Evolutionary conservation across 1,139 yeast genomes (phyloP).

Genomic region (Suhomyces kunorum): DNA sequence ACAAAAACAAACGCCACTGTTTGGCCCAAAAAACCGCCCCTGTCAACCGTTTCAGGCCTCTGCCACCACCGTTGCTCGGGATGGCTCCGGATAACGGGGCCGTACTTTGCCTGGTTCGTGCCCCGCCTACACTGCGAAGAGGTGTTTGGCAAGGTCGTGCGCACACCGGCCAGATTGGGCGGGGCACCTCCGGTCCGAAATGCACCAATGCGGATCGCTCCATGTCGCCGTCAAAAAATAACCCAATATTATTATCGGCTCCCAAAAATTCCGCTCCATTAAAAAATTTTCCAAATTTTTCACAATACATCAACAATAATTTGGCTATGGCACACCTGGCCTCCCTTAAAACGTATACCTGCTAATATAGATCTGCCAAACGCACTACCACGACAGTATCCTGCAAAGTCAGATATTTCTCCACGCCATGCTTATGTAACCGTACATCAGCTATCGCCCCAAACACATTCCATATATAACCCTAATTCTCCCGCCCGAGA

Average conservation of each 20-base stretch:
- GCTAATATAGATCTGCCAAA: conserved; percentile 6
- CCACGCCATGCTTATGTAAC: conserved; percentile 7
- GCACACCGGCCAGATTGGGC: neutral
- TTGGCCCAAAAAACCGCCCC: no score
- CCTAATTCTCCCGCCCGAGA: conserved; percentile 2
- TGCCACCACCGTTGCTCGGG: no score
- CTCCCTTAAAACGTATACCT: conserved; percentile 6
- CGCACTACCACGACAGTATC: conserved; percentile 5
- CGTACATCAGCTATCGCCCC: neutral
- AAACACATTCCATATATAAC: conserved; percentile 1
- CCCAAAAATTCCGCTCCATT: neutral
- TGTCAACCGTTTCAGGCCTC: no score
- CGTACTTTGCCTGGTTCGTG: neutral
- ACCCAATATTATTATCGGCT: conserved; percentile 1
- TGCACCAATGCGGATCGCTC: conserved; percentile 3
- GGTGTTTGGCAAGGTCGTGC: neutral
- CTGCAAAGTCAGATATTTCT: conserved; percentile 9
- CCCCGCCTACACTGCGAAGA: neutral
- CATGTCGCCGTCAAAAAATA: conserved; percentile 2
- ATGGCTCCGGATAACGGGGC: neutral
- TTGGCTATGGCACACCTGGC: conserved; percentile 4
- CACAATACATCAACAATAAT: conserved; percentile 3
- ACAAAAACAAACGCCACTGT: no score
- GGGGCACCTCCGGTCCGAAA: conserved; percentile 1
- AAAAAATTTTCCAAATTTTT: conserved; percentile 5